Evolutionary conservation across 1,139 yeast genomes (phyloP), one percentile per base, ranked within the genome.

Genomic region (Scheffersomyces titani): DNA sequence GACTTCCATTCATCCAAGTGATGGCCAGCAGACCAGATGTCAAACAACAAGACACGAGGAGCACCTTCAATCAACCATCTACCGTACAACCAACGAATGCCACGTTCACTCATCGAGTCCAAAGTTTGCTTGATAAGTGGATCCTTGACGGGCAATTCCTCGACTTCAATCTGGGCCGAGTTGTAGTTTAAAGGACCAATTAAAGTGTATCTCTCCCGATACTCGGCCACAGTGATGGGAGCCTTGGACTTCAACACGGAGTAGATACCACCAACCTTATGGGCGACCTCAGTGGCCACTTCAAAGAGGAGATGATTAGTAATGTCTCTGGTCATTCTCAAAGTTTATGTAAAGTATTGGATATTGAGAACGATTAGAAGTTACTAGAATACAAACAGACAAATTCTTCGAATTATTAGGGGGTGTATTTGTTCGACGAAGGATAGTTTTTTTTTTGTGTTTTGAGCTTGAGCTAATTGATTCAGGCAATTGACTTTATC

Each of bases 61-160:
- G 98, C 97, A 22, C 98, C 98, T 71, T 94, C 99, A 67, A 94
- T 92, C 67, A 94, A 84, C 99, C 99, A 94, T 61, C 98, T 84
- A 49, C 98, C 98, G 67, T 94, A 93, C 55, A 92, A 78, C 82
- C 90, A 91, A 59, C 82, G 78, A 64, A 94, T 84, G 21, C 99
- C 99, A 51, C 97, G 82, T 44, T 83, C 82, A 55, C 85, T 76
- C 97, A 92, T 91, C 22, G 90, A 80, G 58, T 88, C 87, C 65
- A 89, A 77, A 51, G 96, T 82, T 50, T 80, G 78, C 68, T 82
- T 84, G 63, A 89, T 72, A 55, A 83, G 80, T 7, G 85, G 83
- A 61, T 88, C 91, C 51, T 83, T 83, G 51, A 88, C 87, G 0
- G 90, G 87, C 60, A 93, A 80, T 68, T 90, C 96, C 73, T 94